Conservation (phyloP, 441 rosid species). For the Raphanus hybrid region DNA sequence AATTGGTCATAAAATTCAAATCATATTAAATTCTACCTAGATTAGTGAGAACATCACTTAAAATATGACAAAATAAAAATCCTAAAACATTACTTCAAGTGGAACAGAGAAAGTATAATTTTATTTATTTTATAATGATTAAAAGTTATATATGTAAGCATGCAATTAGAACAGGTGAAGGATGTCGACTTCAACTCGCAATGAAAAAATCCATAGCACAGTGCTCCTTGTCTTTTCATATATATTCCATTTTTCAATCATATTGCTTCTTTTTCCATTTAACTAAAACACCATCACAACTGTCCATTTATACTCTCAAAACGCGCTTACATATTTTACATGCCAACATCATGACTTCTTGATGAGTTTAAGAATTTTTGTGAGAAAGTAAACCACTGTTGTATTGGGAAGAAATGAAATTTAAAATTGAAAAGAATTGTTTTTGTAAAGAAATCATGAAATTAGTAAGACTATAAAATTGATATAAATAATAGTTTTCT, state of each 20-base stretch:
- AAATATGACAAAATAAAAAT: too few relatives aligned
- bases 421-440: too few relatives aligned
- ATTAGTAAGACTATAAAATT: too few relatives aligned
- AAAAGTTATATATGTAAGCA: constrained; percentile 25
- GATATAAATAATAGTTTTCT: too few relatives aligned
- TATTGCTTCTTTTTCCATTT: constrained; percentile 15
- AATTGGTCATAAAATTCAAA: too few relatives aligned
- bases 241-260: constrained; percentile 35
- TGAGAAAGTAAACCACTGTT: neutral
- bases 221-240: constrained; percentile 21
- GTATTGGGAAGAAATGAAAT: neutral
- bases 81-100: too few relatives aligned
- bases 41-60: too few relatives aligned
- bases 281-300: constrained; percentile 8
- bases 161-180: constrained; percentile 36
- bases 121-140: neutral
- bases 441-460: neutral
- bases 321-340: constrained; percentile 1
- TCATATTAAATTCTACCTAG: too few relatives aligned
- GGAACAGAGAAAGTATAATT: too few relatives aligned
- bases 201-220: constrained; percentile 6
- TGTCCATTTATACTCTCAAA: constrained; percentile 7
- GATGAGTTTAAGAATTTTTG: neutral
- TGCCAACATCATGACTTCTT: neutral
- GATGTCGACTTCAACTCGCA: constrained; percentile 17